phyloP scores from a whole-genome alignment of 2,329 filamentous ascomycete species.

The Gnomoniopsis sp. region DNA sequence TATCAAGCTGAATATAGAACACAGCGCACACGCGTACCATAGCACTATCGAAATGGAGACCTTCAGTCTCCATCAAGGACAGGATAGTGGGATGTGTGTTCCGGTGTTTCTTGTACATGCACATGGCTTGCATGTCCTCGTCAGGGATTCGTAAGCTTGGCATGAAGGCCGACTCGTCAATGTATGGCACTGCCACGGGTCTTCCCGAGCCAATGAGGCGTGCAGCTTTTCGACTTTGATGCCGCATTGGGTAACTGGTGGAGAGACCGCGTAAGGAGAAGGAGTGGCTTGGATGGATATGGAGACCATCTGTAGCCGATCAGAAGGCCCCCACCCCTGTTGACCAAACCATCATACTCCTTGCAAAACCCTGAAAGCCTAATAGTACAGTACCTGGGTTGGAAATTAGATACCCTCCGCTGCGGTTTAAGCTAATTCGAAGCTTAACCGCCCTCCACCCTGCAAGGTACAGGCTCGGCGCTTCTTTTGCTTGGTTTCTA shows the following conservation, averaged over 20 bases:
- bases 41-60: not conserved
- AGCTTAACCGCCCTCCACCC: too few relatives aligned
- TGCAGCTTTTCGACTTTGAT: not conserved
- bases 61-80: not conserved
- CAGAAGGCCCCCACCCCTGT: too few relatives aligned
- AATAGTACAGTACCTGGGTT: too few relatives aligned
- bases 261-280: not conserved
- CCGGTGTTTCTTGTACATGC: not conserved
- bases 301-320: too few relatives aligned
- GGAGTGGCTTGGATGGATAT: not conserved
- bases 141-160: not conserved
- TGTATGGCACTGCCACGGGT: not conserved
- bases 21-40: not conserved
- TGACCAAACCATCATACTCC: too few relatives aligned
- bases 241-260: not conserved
- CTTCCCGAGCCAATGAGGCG: not conserved
- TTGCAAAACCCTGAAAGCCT: too few relatives aligned
- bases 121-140: not conserved
- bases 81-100: not conserved
- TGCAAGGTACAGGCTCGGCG: too few relatives aligned
- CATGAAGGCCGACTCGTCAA: not conserved
- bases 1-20: not conserved
- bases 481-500: too few relatives aligned
- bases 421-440: too few relatives aligned
- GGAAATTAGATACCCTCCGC: too few relatives aligned